phyloP scores from a whole-genome alignment of 1,284 basidiomycete genomes.

The Leucoagaricus sp. region DNA sequence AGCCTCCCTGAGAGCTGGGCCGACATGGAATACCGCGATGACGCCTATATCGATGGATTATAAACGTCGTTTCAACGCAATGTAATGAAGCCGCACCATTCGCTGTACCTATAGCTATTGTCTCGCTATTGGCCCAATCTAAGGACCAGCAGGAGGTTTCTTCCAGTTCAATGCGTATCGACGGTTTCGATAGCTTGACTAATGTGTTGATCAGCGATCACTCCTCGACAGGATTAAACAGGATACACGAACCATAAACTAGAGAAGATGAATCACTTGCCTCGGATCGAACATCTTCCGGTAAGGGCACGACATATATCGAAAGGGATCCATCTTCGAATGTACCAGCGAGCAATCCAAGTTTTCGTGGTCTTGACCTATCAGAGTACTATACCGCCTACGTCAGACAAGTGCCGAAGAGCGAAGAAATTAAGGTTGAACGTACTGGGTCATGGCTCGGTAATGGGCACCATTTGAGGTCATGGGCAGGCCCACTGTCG shows the following conservation, averaged over 20 bases:
- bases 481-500: constrained; percentile 72
- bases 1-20: constrained; percentile 44
- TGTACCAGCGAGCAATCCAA: constrained; percentile 81
- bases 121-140: constrained; percentile 85
- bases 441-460: constrained; percentile 66
- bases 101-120: constrained; percentile 78
- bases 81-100: constrained; percentile 56
- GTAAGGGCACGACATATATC: constrained; percentile 78
- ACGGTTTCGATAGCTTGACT: constrained; percentile 66
- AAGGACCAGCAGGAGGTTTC: constrained; percentile 74
- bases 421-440: constrained; percentile 15
- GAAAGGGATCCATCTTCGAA: constrained; percentile 84
- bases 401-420: background rate
- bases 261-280: constrained; percentile 32
- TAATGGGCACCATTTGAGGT: constrained; percentile 88
- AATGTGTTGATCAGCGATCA: too few relatives aligned
- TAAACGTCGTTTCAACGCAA: background rate
- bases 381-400: constrained; percentile 23
- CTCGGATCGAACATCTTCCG: constrained; percentile 46
- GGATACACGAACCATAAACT: constrained; percentile 39
- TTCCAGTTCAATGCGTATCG: constrained; percentile 70
- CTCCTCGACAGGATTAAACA: background rate
- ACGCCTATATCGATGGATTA: constrained; percentile 49
- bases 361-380: constrained; percentile 48
- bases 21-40: constrained; percentile 76